Base-by-base conservation (phyloP, 2,329 filamentous ascomycete species). In the Pestalotiopsis sp. region DNA sequence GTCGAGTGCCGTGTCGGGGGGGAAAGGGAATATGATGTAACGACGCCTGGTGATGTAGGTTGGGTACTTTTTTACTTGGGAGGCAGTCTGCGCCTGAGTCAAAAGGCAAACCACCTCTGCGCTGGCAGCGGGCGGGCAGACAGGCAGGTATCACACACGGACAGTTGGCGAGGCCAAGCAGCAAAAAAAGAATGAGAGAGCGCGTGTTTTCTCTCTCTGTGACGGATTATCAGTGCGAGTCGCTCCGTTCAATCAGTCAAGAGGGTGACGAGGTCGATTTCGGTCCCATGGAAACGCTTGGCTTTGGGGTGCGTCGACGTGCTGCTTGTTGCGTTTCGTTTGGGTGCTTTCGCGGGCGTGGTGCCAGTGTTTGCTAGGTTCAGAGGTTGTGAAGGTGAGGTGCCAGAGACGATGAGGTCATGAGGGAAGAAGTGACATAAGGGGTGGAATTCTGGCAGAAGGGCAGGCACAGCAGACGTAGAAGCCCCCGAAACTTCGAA, bases 361-460 rank as follows among this genome's bases (percentile, higher is more conserved):
- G 64, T 68, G 65, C 73, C 69, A 70, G 70, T 68, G 69, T 67
- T 59, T 52, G 56, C 66, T 49, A 62, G 68, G 68, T 69, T 69
- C 39, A 68, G 67, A 71, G 69, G 68, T 70, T 69, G 72, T 70
- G 70, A 69, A 66, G 70, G 69, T 75, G 74, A 76, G 73, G 78
- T 75, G 73, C 73, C 73, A 31, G 45, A 52, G 67, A 74, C 77
- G 77, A 79, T 79, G 77, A 79, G 77, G 77, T 79, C 77, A 79
- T 79, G 77, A 79, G 77, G 73, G 74, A 78, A 78, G 76, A 79
- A 79, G 77, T 79, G 77, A 79, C 77, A 79, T 79, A 79, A 79
- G 76, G 76, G 77, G 73, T 77, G 77, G 64, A 75, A 77, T 77
- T 77, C 76, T 75, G 75, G 76, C 72, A 74, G 75, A 76, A 72